A percentile compares a stretch with the other conserved stretches of the same genome.
phyloP scores from a whole-genome alignment of 2,329 filamentous ascomycete species.

The Blastomyces gilchristii region DNA sequence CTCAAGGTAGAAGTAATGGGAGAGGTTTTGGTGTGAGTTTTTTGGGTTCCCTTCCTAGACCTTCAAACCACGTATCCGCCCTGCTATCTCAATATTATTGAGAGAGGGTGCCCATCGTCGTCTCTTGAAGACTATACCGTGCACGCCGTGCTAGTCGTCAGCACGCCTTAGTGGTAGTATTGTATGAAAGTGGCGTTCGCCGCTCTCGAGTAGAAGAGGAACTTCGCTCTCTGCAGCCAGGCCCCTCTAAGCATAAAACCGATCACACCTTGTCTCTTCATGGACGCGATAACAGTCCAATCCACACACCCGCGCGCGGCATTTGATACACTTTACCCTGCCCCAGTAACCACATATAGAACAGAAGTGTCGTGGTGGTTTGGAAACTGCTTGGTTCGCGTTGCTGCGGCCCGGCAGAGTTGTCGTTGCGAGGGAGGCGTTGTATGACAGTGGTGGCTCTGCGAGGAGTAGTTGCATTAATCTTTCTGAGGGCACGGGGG shows the following conservation, averaged over 20 bases:
- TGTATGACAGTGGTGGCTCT: slow-evolving; percentile 40
- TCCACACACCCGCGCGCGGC: slow-evolving; percentile 38
- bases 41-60: not conserved
- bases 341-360: slow-evolving; percentile 44
- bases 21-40: not conserved
- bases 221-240: not conserved
- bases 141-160: not conserved
- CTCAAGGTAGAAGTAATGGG: not conserved
- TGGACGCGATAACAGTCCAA: slow-evolving; percentile 40
- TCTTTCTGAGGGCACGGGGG: slow-evolving; percentile 35
- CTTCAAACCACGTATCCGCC: not conserved
- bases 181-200: not conserved
- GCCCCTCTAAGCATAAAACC: slow-evolving; percentile 24
- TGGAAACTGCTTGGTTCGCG: slow-evolving; percentile 14
- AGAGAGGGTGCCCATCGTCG: not conserved
- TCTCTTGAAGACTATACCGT: not conserved
- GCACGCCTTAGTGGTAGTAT: not conserved
- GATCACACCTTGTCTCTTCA: slow-evolving; percentile 38
- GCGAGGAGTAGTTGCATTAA: slow-evolving; percentile 37
- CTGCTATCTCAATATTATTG: not conserved
- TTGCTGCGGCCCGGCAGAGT: slow-evolving; percentile 10
- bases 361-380: slow-evolving; percentile 36
- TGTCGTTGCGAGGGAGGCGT: slow-evolving; percentile 34
- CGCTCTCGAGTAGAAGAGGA: not conserved
- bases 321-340: slow-evolving; percentile 39